Evolutionary conservation across 371 early-diverging fungal species (phyloP), one percentile per base, ranked within the genome.

Genomic region (Rhizopus sp.): DNA sequence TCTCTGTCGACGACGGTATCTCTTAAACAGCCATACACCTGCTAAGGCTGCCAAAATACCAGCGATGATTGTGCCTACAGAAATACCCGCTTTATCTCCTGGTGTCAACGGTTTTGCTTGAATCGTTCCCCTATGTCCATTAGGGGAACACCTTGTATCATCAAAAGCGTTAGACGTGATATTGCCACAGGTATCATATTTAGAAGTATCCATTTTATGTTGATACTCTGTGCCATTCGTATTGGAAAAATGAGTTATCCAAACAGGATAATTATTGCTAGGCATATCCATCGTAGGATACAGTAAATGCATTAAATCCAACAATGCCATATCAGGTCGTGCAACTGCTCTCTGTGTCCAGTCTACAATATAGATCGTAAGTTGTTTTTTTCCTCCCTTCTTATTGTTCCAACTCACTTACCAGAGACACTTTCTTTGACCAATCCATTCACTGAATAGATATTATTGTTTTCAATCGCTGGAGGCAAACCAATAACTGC

Each of bases 271-370:
- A 0, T 32, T 9, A 0, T 35, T 37, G 5, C 39, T 30, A n/a
- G 53, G 10, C 0, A 62, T 29, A 6, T 9, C 41, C 35, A 47
- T 45, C 7, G 33, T 16, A n/a, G 53, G 53, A 53, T 62, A 35
- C 0, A 55, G 16, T 7, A 49, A 38, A 12, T 56, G 35, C 29
- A 60, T 57, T 15, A 70, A 17, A 38, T 66, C 56, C 15, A 57
- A 41, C 33, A 78, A 39, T 3, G 60, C 73, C 38, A 78, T 55
- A 62, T 78, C 78, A 40, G 78, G 78, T 30, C 78, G 66, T 13
- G 72, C 72, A 48, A 66, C 65, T 13, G 70, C 65, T 50, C 78
- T 56, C 49, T 78, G 66, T 10, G 52, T 38, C 64, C 68, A 78
- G 51, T 78, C 78, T 78, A 56, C 4, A 39, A 6, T 13, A 35